Conservation (phyloP, 495 filamentous ascomycete genomes). For the Penicillium atrosanguineum region DNA sequence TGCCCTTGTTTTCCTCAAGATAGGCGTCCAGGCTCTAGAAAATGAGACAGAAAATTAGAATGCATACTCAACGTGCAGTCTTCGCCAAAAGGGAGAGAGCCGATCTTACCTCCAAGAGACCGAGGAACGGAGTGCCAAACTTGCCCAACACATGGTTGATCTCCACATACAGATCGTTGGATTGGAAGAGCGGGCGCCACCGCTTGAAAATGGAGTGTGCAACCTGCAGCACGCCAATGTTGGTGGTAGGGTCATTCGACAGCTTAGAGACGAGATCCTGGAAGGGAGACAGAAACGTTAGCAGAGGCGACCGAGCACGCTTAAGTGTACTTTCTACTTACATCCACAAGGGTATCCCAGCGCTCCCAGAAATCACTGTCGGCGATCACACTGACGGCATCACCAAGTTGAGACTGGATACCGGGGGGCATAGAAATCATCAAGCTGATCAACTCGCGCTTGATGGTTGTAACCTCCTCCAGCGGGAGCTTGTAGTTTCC, state of each 20-base stretch:
- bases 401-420: constrained; percentile 91
- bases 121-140: constrained; percentile 79
- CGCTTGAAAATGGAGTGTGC: constrained; percentile 97
- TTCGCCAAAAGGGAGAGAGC: neutral
- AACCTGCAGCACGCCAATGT: constrained; percentile 92
- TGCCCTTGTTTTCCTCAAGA: constrained; percentile 70
- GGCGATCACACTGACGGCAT: constrained; percentile 93
- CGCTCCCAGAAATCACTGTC: constrained; percentile 95
- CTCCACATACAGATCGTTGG: constrained; percentile 85
- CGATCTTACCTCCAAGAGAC: constrained; percentile 64
- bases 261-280: constrained; percentile 88
- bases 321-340: constrained; percentile 29
- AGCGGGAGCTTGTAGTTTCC: constrained; percentile 81
- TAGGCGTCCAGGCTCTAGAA: constrained; percentile 69
- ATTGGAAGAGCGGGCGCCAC: constrained; percentile 90
- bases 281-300: neutral
- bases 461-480: constrained; percentile 83
- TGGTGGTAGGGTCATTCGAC: constrained; percentile 70
- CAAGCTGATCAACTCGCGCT: constrained; percentile 87
- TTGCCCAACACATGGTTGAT: constrained; percentile 88
- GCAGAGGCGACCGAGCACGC: neutral
- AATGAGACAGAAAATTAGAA: constrained; percentile 10
- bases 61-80: neutral
- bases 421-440: constrained; percentile 88
- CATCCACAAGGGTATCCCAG: constrained; percentile 90